A percentile compares a stretch with the other conserved stretches of the same genome.
These are phyloP conservation scores for Marchantia paleacea DNA, from an alignment of 225 moss, liverwort and hornwort species.

Conservation along the genomic window DNA sequence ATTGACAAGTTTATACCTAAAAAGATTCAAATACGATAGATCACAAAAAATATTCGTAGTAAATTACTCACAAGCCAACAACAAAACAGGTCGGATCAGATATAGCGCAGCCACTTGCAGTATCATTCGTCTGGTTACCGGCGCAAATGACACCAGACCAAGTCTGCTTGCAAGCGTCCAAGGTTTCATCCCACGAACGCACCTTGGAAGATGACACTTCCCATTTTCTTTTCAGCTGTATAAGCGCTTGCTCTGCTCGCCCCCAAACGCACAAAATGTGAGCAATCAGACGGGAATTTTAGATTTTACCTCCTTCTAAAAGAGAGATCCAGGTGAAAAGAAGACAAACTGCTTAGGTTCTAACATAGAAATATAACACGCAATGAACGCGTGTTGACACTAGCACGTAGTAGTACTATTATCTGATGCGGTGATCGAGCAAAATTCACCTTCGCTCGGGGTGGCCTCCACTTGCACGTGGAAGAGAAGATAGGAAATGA, in stretches of 20 bases:
- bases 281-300: background rate
- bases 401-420: too few species aligned
- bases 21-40: too few species aligned
- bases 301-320: background rate
- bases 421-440: background rate
- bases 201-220: constrained; percentile 48
- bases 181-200: constrained; percentile 57
- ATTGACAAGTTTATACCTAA: too few species aligned
- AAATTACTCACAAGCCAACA: constrained; percentile 23
- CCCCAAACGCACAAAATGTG: constrained; percentile 1
- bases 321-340: background rate
- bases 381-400: background rate
- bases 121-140: constrained; percentile 25
- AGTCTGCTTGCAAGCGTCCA: constrained; percentile 56
- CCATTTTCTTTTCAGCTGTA: constrained; percentile 56
- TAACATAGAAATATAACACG: background rate
- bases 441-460: constrained; percentile 7
- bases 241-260: constrained; percentile 47
- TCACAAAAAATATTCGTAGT: background rate
- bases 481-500: constrained; percentile 7
- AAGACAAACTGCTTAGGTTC: background rate
- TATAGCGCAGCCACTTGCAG: constrained; percentile 36
- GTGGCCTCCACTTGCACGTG: constrained; percentile 5
- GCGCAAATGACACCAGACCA: constrained; percentile 65
- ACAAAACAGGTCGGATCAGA: constrained; percentile 53